Conservation (phyloP, 2,329 filamentous ascomycete species). For the Beauveria scarabaeidicola region DNA sequence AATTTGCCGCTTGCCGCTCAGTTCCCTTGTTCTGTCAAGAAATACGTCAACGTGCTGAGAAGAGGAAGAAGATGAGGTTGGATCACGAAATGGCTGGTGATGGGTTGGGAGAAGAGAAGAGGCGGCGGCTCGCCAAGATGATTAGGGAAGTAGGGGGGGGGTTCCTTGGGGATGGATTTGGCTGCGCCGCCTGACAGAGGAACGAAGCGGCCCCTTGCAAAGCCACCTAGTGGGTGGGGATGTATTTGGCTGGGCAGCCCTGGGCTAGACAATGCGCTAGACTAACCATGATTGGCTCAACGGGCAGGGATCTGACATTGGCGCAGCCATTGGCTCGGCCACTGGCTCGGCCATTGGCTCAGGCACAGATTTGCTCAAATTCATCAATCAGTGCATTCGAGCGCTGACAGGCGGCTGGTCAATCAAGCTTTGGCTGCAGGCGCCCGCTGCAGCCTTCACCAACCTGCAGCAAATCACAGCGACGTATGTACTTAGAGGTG, state of each 20-base stretch:
- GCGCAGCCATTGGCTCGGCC: not conserved
- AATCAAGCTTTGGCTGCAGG: too few species aligned
- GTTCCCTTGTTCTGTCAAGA: not conserved
- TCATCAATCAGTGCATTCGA: too few species aligned
- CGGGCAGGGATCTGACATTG: too few species aligned
- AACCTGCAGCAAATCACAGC: too few species aligned
- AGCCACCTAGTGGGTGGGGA: not conserved
- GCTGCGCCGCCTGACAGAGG: constrained; percentile 4
- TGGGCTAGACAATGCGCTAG: too few species aligned
- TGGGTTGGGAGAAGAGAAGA: not conserved
- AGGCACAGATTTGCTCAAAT: not conserved
- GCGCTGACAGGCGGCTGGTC: too few species aligned
- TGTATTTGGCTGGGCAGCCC: not conserved
- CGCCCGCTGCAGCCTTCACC: too few species aligned
- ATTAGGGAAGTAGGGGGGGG: not conserved
- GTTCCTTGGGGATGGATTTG: not conserved
- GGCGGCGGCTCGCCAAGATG: not conserved
- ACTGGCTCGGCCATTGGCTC: not conserved
- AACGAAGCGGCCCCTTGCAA: not conserved
- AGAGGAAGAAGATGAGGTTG: not conserved
- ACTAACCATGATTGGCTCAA: too few species aligned
- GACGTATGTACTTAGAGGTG: too few species aligned
- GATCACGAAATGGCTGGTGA: not conserved
- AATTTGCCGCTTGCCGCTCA: not conserved
- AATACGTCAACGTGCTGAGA: not conserved